These are phyloP conservation scores for Lathyrus aphaca DNA, from an alignment of 306 rosid species.

Conservation along the genomic window DNA sequence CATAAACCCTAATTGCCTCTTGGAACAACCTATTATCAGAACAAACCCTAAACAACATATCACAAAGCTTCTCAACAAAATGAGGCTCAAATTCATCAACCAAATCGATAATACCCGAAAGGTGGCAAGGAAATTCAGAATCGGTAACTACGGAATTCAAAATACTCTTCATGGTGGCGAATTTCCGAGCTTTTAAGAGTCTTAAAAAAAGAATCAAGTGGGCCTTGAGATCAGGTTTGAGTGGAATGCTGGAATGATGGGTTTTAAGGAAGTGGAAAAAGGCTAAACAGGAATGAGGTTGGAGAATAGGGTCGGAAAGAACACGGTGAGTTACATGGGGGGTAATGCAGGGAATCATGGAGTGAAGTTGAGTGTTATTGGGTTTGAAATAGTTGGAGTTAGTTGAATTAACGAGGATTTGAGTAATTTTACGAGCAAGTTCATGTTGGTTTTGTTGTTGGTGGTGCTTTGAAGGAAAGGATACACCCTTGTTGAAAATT, in stretches of 20 bases:
- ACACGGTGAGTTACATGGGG: slow-evolving; percentile 54
- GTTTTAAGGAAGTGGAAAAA: slow-evolving; percentile 62
- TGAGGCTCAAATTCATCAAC: slow-evolving; percentile 42
- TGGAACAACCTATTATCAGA: slow-evolving; percentile 57
- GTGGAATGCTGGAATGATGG: slow-evolving; percentile 35
- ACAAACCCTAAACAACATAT: slow-evolving; percentile 78
- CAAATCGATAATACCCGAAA: slow-evolving; percentile 43
- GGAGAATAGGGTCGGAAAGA: slow-evolving; percentile 59
- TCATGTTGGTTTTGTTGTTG: slow-evolving; percentile 31
- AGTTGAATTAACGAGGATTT: slow-evolving; percentile 39
- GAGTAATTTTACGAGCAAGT: slow-evolving; percentile 46
- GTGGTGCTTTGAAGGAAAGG: slow-evolving; percentile 33
- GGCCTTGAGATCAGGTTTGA: slow-evolving; percentile 62
- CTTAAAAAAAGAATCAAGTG: slow-evolving; percentile 54
- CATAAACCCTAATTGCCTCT: slow-evolving; percentile 63
- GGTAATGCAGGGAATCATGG: slow-evolving; percentile 54
- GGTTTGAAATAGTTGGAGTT: slow-evolving; percentile 42
- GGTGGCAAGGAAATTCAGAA: slow-evolving; percentile 24
- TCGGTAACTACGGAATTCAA: slow-evolving; percentile 48
- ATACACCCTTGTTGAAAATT: slow-evolving; percentile 10
- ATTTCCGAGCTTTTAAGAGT: slow-evolving; percentile 54
- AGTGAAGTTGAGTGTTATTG: slow-evolving; percentile 27
- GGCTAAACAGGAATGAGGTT: slow-evolving; percentile 44
- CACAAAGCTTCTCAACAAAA: slow-evolving; percentile 60
- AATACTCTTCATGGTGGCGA: slow-evolving; percentile 53